Evolutionary conservation across 2,329 filamentous ascomycete genomes (phyloP).

Genomic region (Aspergillus sclerotialis): DNA sequence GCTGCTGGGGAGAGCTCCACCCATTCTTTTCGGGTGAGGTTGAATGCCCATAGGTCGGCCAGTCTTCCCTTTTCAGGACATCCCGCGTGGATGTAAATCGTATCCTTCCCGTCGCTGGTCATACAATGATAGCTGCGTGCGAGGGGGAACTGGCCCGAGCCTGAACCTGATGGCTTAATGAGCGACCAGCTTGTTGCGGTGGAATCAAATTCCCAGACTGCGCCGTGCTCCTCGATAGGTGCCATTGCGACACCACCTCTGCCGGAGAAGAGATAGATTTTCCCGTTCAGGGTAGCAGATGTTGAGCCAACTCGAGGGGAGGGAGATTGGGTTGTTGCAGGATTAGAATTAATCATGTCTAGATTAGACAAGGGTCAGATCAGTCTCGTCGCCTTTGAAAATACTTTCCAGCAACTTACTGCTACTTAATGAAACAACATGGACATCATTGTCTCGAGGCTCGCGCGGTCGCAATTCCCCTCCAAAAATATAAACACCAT

Average conservation of each 20-base stretch:
- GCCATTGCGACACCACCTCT: slow-evolving; percentile 62
- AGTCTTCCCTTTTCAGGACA: slow-evolving; percentile 58
- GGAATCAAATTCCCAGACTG: slow-evolving; percentile 70
- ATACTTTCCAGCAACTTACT: slow-evolving; percentile 8
- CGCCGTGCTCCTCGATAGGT: slow-evolving; percentile 66
- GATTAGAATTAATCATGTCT: not conserved
- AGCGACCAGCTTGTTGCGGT: slow-evolving; percentile 57
- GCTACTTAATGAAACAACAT: slow-evolving; percentile 51
- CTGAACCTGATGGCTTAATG: slow-evolving; percentile 49
- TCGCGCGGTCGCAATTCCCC: slow-evolving; percentile 62
- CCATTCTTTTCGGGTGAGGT: slow-evolving; percentile 59
- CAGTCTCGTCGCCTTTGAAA: slow-evolving; percentile 4
- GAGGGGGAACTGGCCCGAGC: slow-evolving; percentile 44
- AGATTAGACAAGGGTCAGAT: not conserved
- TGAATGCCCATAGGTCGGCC: slow-evolving; percentile 72
- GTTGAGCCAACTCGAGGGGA: slow-evolving; percentile 66
- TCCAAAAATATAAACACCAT: slow-evolving; percentile 65
- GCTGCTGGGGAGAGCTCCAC: slow-evolving; percentile 61
- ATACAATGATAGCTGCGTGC: slow-evolving; percentile 66
- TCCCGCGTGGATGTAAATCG: slow-evolving; percentile 70
- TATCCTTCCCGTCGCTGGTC: slow-evolving; percentile 57
- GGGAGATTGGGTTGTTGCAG: slow-evolving; percentile 41
- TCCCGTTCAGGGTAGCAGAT: slow-evolving; percentile 58
- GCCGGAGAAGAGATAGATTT: slow-evolving; percentile 76
- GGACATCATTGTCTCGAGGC: slow-evolving; percentile 66